Conservation (phyloP, 1,139 yeast genomes). For the Yamadazyma sp. region DNA sequence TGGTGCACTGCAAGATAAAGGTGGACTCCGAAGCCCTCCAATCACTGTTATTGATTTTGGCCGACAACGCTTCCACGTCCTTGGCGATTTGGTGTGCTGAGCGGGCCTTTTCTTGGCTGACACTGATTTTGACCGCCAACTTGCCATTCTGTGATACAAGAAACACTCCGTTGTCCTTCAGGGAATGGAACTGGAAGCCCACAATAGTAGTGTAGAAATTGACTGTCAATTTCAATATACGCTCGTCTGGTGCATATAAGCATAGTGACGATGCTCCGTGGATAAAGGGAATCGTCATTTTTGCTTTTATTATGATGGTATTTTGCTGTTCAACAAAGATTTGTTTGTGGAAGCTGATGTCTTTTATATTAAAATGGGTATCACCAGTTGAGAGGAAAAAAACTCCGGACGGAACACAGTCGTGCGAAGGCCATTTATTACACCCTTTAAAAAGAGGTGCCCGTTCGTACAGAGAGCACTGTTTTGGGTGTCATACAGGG, state of each 20-base stretch:
- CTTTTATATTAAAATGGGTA: slow-evolving; percentile 1
- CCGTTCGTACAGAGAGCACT: too few species aligned
- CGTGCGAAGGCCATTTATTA: slow-evolving; percentile 10
- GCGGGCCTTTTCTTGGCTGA: slow-evolving; percentile 24
- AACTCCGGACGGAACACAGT: slow-evolving; percentile 10
- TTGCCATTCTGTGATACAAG: slow-evolving; percentile 34
- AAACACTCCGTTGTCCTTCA: slow-evolving; percentile 22
- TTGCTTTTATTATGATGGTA: slow-evolving; percentile 1
- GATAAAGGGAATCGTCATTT: slow-evolving; percentile 38
- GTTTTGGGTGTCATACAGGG: too few species aligned
- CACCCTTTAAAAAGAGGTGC: too few species aligned
- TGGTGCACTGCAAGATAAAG: slow-evolving; percentile 36
- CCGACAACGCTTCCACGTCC: slow-evolving; percentile 23
- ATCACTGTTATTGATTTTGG: slow-evolving; percentile 37
- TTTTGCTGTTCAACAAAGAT: too few species aligned
- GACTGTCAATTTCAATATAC: slow-evolving; percentile 36
- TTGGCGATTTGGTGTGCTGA: slow-evolving; percentile 26
- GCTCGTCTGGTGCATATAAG: slow-evolving; percentile 41
- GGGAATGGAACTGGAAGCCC: slow-evolving; percentile 38
- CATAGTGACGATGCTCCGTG: slow-evolving; percentile 52
- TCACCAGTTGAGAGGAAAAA: slow-evolving; percentile 6
- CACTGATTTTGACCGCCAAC: slow-evolving; percentile 28
- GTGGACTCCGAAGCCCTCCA: slow-evolving; percentile 51
- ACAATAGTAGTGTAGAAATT: slow-evolving; percentile 48
- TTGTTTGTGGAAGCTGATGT: slow-evolving; percentile 1